Percentiles rank a stretch among this genome's conserved stretches.
Conservation (phyloP, 768 basidiomycete species). For the Boletus subparvulus region DNA sequence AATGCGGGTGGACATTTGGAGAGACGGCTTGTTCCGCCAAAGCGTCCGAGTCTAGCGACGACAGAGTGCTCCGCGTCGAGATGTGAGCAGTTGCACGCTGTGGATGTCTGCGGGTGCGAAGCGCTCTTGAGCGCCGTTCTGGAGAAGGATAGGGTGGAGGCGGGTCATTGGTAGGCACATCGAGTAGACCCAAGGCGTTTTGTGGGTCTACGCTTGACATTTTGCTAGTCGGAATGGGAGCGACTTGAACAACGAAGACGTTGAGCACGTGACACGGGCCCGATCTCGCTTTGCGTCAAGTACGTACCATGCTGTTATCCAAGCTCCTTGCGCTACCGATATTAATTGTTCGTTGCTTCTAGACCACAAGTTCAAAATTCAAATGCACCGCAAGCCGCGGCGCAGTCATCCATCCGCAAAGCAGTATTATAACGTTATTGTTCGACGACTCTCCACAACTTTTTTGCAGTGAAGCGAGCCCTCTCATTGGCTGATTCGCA, state of each 20-base stretch:
- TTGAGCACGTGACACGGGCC: constrained; percentile 1
- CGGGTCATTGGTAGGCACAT: constrained; percentile 44
- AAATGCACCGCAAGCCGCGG: not conserved
- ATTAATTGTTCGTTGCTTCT: not conserved
- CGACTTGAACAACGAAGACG: not conserved
- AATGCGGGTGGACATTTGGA: constrained; percentile 23
- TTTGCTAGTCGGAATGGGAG: not conserved
- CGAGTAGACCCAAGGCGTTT: constrained; percentile 9
- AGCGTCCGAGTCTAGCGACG: constrained; percentile 37
- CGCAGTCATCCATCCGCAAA: no score
- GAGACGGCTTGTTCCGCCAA: constrained; percentile 33
- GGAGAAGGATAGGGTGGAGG: constrained; percentile 70
- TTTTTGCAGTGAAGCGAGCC: no score
- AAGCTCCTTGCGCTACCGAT: not conserved
- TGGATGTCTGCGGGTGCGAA: constrained; percentile 31
- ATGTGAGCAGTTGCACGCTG: constrained; percentile 32
- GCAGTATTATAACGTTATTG: no score
- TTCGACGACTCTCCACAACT: no score
- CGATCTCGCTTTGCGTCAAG: no score
- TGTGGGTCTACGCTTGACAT: constrained; percentile 15
- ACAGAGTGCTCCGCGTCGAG: constrained; percentile 27
- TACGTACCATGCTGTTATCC: no score
- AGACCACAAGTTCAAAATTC: not conserved
- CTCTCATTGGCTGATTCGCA: no score
- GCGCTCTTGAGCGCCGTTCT: constrained; percentile 41